Evolutionary conservation across 1,139 yeast species (phyloP).

Genomic region (Suhomyces bribrorum): DNA sequence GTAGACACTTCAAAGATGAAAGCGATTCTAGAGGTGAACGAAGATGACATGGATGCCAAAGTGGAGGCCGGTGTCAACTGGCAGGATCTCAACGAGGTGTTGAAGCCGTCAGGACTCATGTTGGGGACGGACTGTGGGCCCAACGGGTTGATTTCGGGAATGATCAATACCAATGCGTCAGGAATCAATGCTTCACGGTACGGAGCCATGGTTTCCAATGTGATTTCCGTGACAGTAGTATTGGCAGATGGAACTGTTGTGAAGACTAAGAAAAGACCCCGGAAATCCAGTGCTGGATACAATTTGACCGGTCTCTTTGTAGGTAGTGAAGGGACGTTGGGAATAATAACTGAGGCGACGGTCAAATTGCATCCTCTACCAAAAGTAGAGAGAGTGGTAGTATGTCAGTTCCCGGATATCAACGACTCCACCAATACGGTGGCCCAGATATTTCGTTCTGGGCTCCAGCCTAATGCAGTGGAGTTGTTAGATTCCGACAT

Average conservation of each 20-base stretch:
- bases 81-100: conserved; percentile 37
- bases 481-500: conserved; percentile 45
- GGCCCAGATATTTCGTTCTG: conserved; percentile 40
- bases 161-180: conserved; percentile 48
- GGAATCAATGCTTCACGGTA: conserved; percentile 47
- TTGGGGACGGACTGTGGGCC: conserved; percentile 51
- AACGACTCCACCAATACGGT: conserved; percentile 44
- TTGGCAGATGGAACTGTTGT: conserved; percentile 47
- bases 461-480: conserved; percentile 46
- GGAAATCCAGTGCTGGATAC: conserved; percentile 48
- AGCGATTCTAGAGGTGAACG: conserved; percentile 32
- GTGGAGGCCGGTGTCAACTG: conserved; percentile 50
- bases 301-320: conserved; percentile 45
- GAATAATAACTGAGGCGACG: conserved; percentile 48
- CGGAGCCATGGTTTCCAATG: conserved; percentile 50
- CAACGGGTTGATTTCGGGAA: conserved; percentile 45
- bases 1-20: conserved; percentile 46
- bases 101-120: conserved; percentile 33
- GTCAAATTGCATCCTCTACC: conserved; percentile 45
- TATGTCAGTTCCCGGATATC: conserved; percentile 46
- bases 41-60: conserved; percentile 45
- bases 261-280: conserved; percentile 45
- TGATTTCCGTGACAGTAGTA: conserved; percentile 44
- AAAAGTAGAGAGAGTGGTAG: conserved; percentile 42
- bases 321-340: conserved; percentile 51